Conservation (phyloP, 345 rosid genomes). For the Tarenaya hassleriana region DNA sequence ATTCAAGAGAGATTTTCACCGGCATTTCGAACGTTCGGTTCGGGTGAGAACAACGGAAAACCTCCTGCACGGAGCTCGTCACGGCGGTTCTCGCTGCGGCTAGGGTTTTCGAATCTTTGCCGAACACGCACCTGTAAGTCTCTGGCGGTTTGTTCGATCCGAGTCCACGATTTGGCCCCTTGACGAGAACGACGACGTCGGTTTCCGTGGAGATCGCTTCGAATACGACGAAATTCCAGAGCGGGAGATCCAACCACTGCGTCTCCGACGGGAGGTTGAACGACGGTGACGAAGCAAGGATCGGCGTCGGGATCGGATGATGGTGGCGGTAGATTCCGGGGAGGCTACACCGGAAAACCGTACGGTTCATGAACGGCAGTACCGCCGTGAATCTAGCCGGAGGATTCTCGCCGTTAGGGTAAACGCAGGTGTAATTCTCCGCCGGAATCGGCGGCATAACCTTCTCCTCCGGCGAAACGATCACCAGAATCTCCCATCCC, state of each 20-base stretch:
- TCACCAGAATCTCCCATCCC: constrained; percentile 62
- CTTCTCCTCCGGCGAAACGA: constrained; percentile 30
- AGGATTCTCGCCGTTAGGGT: constrained; percentile 44
- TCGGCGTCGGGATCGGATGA: constrained; percentile 45
- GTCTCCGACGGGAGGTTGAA: constrained; percentile 11
- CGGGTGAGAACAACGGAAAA: constrained; percentile 70
- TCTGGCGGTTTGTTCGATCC: constrained; percentile 40
- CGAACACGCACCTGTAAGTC: constrained; percentile 61
- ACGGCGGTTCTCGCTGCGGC: constrained; percentile 47
- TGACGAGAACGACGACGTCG: constrained; percentile 74
- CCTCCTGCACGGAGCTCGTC: constrained; percentile 75
- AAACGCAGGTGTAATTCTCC: constrained; percentile 41
- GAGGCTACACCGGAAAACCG: constrained; percentile 49
- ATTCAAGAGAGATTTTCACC: constrained; percentile 47
- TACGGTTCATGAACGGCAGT: constrained; percentile 43
- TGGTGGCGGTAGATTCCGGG: constrained; percentile 45
- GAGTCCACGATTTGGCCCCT: constrained; percentile 61
- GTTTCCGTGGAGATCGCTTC: constrained; percentile 59
- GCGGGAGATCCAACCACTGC: constrained; percentile 33
- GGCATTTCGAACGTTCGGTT: constrained; percentile 12
- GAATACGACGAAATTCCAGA: constrained; percentile 53
- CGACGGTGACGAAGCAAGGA: constrained; percentile 28
- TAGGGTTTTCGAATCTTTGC: constrained; percentile 27
- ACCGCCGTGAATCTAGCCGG: constrained; percentile 46
- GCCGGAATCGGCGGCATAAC: neutral